These are phyloP conservation scores for Polyporus arcularius DNA, from an alignment of 768 basidiomycete species.

Conservation along the genomic window DNA sequence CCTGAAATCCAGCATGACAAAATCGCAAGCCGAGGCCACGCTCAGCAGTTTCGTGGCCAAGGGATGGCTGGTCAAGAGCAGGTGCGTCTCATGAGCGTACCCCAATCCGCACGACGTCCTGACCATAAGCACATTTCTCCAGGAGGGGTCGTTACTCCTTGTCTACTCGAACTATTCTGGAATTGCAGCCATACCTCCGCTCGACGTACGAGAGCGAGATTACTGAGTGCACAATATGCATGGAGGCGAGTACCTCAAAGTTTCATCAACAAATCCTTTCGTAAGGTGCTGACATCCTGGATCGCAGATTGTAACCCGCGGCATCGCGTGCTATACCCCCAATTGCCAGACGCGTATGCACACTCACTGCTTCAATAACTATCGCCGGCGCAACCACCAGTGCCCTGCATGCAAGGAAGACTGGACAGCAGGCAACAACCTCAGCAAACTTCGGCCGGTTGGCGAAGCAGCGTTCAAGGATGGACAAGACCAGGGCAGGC, in stretches of 20 bases:
- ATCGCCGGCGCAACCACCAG: slow-evolving; percentile 40
- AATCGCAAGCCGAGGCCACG: slow-evolving; percentile 72
- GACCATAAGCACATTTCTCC: not conserved
- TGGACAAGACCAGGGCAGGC: slow-evolving; percentile 44
- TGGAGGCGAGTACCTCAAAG: slow-evolving; percentile 48
- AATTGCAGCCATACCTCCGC: slow-evolving; percentile 74
- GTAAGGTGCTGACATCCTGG: not conserved
- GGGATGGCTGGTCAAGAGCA: slow-evolving; percentile 77
- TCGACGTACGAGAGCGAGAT: slow-evolving; percentile 70
- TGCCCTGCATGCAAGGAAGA: slow-evolving; percentile 61
- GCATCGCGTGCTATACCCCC: slow-evolving; percentile 57
- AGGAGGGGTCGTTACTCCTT: slow-evolving; percentile 70
- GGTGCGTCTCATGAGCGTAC: slow-evolving; percentile 42
- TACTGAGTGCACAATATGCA: slow-evolving; percentile 73
- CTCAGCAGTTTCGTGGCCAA: slow-evolving; percentile 82
- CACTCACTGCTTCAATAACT: slow-evolving; percentile 59
- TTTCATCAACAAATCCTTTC: not conserved
- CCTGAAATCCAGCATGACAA: slow-evolving; percentile 61
- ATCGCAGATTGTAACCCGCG: slow-evolving; percentile 65
- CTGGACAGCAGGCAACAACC: slow-evolving; percentile 58
- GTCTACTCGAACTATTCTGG: slow-evolving; percentile 71
- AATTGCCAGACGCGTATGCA: slow-evolving; percentile 71
- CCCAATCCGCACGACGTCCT: not conserved
- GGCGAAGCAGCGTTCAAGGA: slow-evolving; percentile 71
- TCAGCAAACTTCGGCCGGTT: slow-evolving; percentile 50